These are phyloP conservation scores for Talaromyces stipitatus DNA, from an alignment of 495 filamentous ascomycete species.

Conservation along the genomic window DNA sequence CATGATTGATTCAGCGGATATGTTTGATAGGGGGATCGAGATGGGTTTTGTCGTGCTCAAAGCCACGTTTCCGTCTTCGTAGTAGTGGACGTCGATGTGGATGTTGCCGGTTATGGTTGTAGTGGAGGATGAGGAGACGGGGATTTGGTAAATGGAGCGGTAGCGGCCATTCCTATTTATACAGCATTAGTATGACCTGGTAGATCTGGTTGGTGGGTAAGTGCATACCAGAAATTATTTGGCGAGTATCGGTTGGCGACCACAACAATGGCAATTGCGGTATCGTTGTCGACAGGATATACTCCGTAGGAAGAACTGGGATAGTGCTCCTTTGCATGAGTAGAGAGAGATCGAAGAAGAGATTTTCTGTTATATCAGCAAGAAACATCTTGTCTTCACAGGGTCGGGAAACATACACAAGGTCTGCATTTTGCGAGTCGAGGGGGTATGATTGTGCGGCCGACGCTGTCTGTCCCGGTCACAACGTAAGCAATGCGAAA, in stretches of 20 bases:
- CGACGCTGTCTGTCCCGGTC: conserved; percentile 67
- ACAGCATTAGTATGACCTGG: conserved; percentile 29
- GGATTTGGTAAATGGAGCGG: conserved; percentile 69
- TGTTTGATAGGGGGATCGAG: conserved; percentile 45
- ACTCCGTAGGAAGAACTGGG: conserved; percentile 71
- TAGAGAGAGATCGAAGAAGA: conserved; percentile 64
- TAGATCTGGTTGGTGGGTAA: conserved; percentile 75
- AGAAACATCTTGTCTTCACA: neutral
- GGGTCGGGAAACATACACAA: conserved; percentile 52
- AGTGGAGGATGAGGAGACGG: conserved; percentile 55
- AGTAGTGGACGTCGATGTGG: conserved; percentile 82
- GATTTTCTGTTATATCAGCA: conserved; percentile 42
- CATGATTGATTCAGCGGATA: conserved; percentile 59
- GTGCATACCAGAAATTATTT: conserved; percentile 82
- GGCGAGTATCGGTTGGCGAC: conserved; percentile 96
- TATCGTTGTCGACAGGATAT: conserved; percentile 67
- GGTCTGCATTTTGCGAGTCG: conserved; percentile 68
- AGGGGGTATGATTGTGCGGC: conserved; percentile 70
- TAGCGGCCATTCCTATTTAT: conserved; percentile 83
- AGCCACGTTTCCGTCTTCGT: conserved; percentile 97
- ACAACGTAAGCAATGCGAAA: neutral
- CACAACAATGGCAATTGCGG: conserved; percentile 68
- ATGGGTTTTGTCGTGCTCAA: conserved; percentile 78
- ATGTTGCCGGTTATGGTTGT: conserved; percentile 35
- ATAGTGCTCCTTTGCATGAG: conserved; percentile 87